These are phyloP conservation scores for Phytophthora aleatoria DNA, from an alignment of 352 stramenopile species.

Conservation along the genomic window DNA sequence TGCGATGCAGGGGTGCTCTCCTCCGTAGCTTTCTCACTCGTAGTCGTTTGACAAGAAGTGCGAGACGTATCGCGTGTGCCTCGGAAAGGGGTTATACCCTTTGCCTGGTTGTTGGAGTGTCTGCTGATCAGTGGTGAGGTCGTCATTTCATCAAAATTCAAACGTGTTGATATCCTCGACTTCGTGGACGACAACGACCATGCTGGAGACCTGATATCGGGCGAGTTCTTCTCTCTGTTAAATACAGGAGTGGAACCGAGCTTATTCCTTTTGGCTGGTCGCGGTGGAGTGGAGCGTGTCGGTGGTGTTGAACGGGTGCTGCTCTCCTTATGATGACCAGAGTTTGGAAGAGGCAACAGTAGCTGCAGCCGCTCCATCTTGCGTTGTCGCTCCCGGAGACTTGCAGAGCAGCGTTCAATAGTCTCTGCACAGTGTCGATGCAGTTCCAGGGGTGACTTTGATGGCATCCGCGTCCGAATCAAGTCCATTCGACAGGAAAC, in stretches of 20 bases:
- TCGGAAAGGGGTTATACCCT: neutral
- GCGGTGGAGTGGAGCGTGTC: slow-evolving; percentile 11
- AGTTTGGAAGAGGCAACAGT: neutral
- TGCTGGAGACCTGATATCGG: neutral
- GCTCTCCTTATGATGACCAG: neutral
- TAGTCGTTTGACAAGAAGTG: neutral
- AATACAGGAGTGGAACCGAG: neutral
- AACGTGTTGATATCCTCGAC: neutral
- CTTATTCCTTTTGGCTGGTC: slow-evolving; percentile 23
- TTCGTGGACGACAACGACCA: slow-evolving; percentile 10
- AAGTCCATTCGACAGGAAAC: neutral
- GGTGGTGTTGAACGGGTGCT: neutral
- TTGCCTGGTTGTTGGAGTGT: neutral
- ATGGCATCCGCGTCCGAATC: neutral
- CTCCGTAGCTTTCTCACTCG: neutral
- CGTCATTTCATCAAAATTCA: slow-evolving; percentile 11
- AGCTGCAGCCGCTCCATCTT: slow-evolving; percentile 35
- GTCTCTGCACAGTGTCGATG: slow-evolving; percentile 24
- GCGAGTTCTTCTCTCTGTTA: neutral
- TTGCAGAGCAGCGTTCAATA: slow-evolving; percentile 19
- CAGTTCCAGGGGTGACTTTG: slow-evolving; percentile 18
- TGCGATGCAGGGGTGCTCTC: slow-evolving; percentile 6
- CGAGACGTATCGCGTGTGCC: neutral
- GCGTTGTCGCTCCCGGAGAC: slow-evolving; percentile 20
- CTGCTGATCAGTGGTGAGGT: slow-evolving; percentile 1